Conservation (phyloP, 768 basidiomycete species). For the Xerocomus brunneocitrinus region DNA sequence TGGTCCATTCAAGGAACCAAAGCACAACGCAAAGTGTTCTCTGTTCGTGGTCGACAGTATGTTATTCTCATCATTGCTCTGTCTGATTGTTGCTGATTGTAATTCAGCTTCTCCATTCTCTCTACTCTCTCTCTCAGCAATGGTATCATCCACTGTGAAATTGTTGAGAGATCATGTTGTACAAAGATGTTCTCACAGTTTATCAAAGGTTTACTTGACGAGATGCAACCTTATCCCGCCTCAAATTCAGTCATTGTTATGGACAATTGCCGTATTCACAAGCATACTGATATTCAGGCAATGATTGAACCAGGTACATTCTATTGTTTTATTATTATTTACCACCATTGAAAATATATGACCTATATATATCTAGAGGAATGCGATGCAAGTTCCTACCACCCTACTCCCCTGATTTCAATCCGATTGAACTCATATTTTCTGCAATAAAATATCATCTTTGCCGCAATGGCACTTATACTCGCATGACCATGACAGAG, state of each 20-base stretch:
- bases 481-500: background rate
- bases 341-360: too few relatives aligned
- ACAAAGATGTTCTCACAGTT: background rate
- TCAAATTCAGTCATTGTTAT: constrained; percentile 3
- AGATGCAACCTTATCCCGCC: background rate
- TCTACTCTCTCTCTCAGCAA: background rate
- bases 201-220: background rate
- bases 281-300: background rate
- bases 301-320: background rate
- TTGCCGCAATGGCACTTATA: background rate
- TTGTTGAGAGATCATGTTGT: constrained; percentile 1
- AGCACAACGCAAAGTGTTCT: constrained; percentile 3
- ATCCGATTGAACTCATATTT: constrained; percentile 1
- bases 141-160: constrained; percentile 2
- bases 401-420: background rate
- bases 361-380: background rate
- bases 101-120: constrained; percentile 1
- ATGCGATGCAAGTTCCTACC: constrained; percentile 1
- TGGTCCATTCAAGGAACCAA: constrained; percentile 1
- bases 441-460: background rate
- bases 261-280: constrained; percentile 6
- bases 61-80: background rate
- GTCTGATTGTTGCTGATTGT: too few relatives aligned
- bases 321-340: background rate
- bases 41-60: background rate